A percentile compares a stretch with the other conserved stretches of the same genome.
Conservation (phyloP, 768 basidiomycete species). For the Stropharia rugosoannulata region DNA sequence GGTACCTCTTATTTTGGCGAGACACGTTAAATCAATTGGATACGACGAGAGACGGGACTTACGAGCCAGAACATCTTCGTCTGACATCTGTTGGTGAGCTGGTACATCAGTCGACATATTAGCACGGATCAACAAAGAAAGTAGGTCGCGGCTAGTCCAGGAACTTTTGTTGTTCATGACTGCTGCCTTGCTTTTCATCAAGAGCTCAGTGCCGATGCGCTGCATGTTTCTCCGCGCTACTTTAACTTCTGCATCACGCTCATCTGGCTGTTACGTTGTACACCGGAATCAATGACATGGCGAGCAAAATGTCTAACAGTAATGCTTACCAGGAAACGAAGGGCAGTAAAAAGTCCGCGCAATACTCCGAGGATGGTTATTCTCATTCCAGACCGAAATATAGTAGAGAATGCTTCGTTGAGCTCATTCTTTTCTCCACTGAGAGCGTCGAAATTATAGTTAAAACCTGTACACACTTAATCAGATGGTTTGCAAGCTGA, state of each 20-base stretch:
- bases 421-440: constrained; percentile 44
- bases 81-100: constrained; percentile 52
- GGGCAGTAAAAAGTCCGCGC: constrained; percentile 31
- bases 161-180: constrained; percentile 20
- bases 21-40: neutral
- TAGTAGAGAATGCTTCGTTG: constrained; percentile 48
- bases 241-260: constrained; percentile 25
- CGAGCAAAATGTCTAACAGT: neutral
- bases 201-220: constrained; percentile 48
- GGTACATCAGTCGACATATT: constrained; percentile 64
- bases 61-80: constrained; percentile 62
- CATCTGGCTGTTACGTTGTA: constrained; percentile 25
- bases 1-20: constrained; percentile 47
- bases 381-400: constrained; percentile 43
- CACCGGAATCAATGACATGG: neutral
- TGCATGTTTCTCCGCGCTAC: constrained; percentile 40
- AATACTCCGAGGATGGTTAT: constrained; percentile 33
- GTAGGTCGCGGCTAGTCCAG: constrained; percentile 48
- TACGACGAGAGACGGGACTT: constrained; percentile 15
- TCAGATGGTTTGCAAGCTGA: constrained; percentile 25
- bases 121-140: constrained; percentile 60
- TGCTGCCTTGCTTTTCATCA: constrained; percentile 47
- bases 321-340: constrained; percentile 35
- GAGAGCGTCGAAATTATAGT: constrained; percentile 33
- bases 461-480: constrained; percentile 24